Conservation (phyloP, 352 stramenopile genomes). For the Pythium periplocum region DNA sequence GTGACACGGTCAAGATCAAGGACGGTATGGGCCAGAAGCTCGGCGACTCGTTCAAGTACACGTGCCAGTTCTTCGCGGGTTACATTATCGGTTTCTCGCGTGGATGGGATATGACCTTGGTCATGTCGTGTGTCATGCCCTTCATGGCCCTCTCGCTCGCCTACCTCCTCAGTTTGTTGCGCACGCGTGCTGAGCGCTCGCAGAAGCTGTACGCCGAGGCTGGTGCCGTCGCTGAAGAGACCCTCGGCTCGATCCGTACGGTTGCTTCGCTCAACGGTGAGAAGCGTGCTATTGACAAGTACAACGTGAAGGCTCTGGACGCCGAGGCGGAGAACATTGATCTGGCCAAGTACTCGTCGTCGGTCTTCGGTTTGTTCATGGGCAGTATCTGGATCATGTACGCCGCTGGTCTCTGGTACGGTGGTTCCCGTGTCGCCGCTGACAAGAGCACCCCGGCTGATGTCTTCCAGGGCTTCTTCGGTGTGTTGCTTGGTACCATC, state of each 20-base stretch:
- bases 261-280: conserved; percentile 22
- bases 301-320: conserved; percentile 8
- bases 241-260: conserved; percentile 14
- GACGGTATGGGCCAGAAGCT: conserved; percentile 5
- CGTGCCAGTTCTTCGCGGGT: conserved; percentile 9
- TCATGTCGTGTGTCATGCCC: conserved; percentile 16
- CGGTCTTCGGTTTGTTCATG: conserved; percentile 21
- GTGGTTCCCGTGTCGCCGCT: conserved; percentile 27
- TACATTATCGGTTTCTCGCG: conserved; percentile 13
- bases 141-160: conserved; percentile 9
- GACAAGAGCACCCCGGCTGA: conserved; percentile 20
- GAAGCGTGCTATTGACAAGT: conserved; percentile 12
- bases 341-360: conserved; percentile 12
- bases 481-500: conserved; percentile 36
- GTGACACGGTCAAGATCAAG: no score
- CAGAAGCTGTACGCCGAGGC: conserved; percentile 9
- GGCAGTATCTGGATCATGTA: conserved; percentile 47
- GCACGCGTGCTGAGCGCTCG: conserved; percentile 1
- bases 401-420: conserved; percentile 45
- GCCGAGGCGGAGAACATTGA: conserved; percentile 25
- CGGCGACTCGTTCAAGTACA: conserved; percentile 10
- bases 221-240: conserved; percentile 12
- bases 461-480: conserved; percentile 55
- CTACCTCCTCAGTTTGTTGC: conserved; percentile 7
- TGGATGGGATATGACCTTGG: conserved; percentile 14